Evolutionary conservation across 2,329 filamentous ascomycete genomes (phyloP), one percentile per base, ranked within the genome.

Genomic region (Trichothecium sympodiale): DNA sequence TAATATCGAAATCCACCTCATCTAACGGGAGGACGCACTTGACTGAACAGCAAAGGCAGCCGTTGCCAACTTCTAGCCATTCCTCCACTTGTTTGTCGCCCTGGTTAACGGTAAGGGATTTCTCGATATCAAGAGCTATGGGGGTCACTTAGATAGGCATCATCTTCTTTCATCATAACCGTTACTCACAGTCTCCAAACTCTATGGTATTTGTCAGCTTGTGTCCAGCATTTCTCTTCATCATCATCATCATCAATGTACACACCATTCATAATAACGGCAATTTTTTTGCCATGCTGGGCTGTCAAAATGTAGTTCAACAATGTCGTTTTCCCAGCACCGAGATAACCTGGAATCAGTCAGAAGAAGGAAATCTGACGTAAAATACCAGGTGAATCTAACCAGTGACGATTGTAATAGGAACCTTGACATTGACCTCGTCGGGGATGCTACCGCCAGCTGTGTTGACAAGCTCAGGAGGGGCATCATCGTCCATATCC

Each of bases 21-120:
- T 7, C n/a, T 4, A n/a, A 18, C 27, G 20, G 28, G 34, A 34
- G 25, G 7, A 45, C 53, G 38, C 67, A 88, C 78, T 95, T 98
- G 49, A 96, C 88, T 3, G 87, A 94, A 61, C 91, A 98, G 62
- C 91, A 98, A 46, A 98, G 87, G 56, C 91, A 98, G 43, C 91
- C 91, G 48, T 98, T 98, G 35, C 85, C 87, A 36, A 98, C 77
- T 42, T 95, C 88, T 18, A 98, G 76, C 84, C 93, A 98, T 65
- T 94, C 87, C 53, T 91, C 81, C 6, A 89, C 83, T 51, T 86
- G 74, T 51, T 89, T 76, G 28, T 78, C 83, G 40, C 80, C 82
- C 53, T 88, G 79, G 54, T 81, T 94, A 46, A 98, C 79, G 0
- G 89, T 96, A 42, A 98, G 69, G 30, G 87, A 88, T 55, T 94